A percentile compares a stretch with the other conserved stretches of the same genome.
phyloP scores from a whole-genome alignment of 2,329 filamentous ascomycete genomes.

The Paraphaeosphaeria minitans region DNA sequence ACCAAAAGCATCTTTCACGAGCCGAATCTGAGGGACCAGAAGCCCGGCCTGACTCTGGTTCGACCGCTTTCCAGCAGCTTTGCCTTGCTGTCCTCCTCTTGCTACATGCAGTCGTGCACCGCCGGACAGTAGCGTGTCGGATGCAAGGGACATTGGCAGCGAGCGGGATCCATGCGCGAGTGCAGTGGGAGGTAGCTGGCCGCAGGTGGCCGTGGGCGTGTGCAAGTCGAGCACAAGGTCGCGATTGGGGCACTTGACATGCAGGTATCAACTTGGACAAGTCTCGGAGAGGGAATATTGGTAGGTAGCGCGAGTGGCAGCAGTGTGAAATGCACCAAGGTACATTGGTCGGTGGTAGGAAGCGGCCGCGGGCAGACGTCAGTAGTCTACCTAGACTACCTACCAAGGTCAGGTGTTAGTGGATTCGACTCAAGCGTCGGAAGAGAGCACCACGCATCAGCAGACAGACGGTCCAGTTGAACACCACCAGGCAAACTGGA shows the following conservation, averaged over 20 bases:
- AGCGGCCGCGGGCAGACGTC: slow-evolving; percentile 6
- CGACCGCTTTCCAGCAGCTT: slow-evolving; percentile 23
- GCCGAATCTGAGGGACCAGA: slow-evolving; percentile 42
- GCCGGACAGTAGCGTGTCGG: slow-evolving; percentile 41
- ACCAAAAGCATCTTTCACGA: slow-evolving; percentile 43
- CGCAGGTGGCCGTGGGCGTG: slow-evolving; percentile 18
- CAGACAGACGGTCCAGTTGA: too few relatives aligned
- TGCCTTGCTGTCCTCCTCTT: slow-evolving; percentile 14
- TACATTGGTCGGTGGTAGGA: too few relatives aligned
- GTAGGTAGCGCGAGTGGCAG: slow-evolving; percentile 5
- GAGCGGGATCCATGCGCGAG: slow-evolving; percentile 41
- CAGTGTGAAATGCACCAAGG: background rate
- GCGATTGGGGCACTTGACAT: background rate
- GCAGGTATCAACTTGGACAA: background rate
- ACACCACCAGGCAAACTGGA: too few relatives aligned
- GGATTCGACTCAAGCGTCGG: background rate
- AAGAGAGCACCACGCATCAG: background rate
- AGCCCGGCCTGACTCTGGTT: slow-evolving; percentile 40
- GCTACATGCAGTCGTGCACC: slow-evolving; percentile 36
- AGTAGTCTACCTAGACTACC: background rate
- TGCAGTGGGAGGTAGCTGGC: slow-evolving; percentile 19
- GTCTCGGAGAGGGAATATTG: background rate
- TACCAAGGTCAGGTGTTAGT: too few relatives aligned
- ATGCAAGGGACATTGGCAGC: slow-evolving; percentile 44
- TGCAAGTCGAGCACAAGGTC: background rate